A percentile compares a stretch with the other conserved stretches of the same genome.
Conservation (phyloP, 2,329 filamentous ascomycete genomes). For the Aureobasidium melanogenum region DNA sequence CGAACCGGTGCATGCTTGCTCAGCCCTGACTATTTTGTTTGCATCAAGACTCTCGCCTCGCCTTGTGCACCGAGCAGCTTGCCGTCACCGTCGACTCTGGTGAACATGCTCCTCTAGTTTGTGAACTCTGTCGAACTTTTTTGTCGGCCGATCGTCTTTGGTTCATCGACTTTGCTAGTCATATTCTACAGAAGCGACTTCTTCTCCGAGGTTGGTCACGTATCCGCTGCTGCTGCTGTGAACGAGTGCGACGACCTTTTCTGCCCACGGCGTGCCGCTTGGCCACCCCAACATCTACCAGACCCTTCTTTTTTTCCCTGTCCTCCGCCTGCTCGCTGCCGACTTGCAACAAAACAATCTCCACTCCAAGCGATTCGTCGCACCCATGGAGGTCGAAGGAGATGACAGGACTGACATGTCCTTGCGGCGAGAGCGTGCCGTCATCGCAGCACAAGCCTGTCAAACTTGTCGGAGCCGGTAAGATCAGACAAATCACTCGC, state of each 20-base stretch:
- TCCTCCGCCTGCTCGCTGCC: background rate
- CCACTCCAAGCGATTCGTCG: background rate
- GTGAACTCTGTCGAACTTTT: background rate
- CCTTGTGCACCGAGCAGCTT: background rate
- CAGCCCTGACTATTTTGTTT: background rate
- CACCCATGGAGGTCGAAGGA: background rate
- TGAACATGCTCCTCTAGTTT: background rate
- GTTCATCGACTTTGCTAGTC: background rate
- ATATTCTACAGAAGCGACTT: background rate
- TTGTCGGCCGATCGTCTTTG: background rate
- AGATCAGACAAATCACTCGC: background rate
- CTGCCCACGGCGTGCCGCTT: background rate
- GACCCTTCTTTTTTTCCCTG: background rate
- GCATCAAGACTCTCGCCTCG: background rate
- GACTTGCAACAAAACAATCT: background rate
- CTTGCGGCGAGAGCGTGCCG: constrained; percentile 36
- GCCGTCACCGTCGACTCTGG: background rate
- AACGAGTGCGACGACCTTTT: background rate
- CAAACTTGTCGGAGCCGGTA: constrained; percentile 45
- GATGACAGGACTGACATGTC: constrained; percentile 6
- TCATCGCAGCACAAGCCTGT: constrained; percentile 48
- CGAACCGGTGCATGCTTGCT: background rate
- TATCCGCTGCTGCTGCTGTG: background rate
- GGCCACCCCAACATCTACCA: background rate
- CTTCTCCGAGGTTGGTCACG: background rate